These are phyloP conservation scores for Vigna reflexopilosa DNA, from an alignment of 306 rosid genomes.

Conservation along the genomic window DNA sequence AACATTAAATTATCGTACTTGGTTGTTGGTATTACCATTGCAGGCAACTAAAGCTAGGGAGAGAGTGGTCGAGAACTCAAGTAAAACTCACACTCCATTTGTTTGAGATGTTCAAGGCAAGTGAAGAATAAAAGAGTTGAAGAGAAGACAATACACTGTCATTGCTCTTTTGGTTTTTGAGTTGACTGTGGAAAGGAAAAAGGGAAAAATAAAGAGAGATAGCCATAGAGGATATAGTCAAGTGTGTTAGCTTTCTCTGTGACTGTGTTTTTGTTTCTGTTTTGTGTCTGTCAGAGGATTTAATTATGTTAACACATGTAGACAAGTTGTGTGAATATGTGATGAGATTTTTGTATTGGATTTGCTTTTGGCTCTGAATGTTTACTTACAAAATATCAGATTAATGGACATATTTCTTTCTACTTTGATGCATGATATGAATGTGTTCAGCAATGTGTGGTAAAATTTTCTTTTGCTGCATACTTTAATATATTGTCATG, in stretches of 20 bases:
- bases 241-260: too few relatives aligned
- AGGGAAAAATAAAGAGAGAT: too few relatives aligned
- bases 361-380: too few relatives aligned
- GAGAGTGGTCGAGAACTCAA: conserved; percentile 32
- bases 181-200: neutral
- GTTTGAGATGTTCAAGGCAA: neutral
- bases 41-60: conserved; percentile 47
- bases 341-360: neutral
- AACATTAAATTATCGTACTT: neutral
- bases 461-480: too few relatives aligned
- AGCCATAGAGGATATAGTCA: too few relatives aligned
- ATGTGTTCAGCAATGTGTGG: too few relatives aligned
- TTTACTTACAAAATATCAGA: too few relatives aligned
- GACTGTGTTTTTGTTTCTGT: too few relatives aligned
- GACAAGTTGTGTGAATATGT: conserved; percentile 1
- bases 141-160: neutral
- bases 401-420: too few relatives aligned
- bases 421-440: too few relatives aligned
- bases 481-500: too few relatives aligned
- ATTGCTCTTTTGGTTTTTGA: conserved; percentile 10
- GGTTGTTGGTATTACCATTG: conserved; percentile 10
- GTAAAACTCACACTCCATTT: neutral
- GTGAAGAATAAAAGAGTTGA: neutral
- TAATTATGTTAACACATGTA: neutral
- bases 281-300: neutral